Evolutionary conservation across 805 yeast species (phyloP), one percentile per base, ranked within the genome.

Genomic region (Kuraishia cidri): DNA sequence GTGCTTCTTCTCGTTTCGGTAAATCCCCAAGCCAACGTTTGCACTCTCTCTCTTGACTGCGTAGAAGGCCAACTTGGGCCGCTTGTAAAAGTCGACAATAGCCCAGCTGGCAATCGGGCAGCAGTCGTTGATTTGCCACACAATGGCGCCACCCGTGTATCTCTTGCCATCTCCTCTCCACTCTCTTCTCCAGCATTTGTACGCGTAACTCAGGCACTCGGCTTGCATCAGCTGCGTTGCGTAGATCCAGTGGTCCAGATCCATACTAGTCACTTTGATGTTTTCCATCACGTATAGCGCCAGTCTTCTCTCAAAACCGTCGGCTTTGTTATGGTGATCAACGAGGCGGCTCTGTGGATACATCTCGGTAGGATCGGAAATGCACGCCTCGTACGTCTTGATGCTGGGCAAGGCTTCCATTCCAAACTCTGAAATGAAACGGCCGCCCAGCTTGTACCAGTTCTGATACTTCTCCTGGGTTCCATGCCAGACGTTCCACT

Each of bases 401-500:
- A 39, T 22, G 15, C 43, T 36, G 0, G 75, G 74, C n/a, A 64
- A 54, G 1, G 67, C 67, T 36, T 60, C 61, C 75, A 71, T 69
- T 1, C 76, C 77, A 50, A 70, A 71, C 45, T 70, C 77, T 19
- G 69, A 60, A 4, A 71, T 59, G 47, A 70, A 71, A 19, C 75
- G 40, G 2, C 75, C 76, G 5, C 58, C 64, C 2, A 70, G 46
- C 31, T 55, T 50, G 28, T 49, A 47, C 73, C 74, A 68, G 42
- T 66, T 51, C 38, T 70, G 77, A 40, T 69, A 69, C 38, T 56
- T 58, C 34, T 62, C 64, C 43, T 67, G 70, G 15, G 54, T 46
- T 1, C 75, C 76, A 39, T 70, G 77, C 75, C 75, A 70, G 6
- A 70, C 71, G 40, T 68, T 67, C 76, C 76, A 70, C 37, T 69